Conservation (phyloP, 1,139 yeast species). For the Yamadazyma blattariae region DNA sequence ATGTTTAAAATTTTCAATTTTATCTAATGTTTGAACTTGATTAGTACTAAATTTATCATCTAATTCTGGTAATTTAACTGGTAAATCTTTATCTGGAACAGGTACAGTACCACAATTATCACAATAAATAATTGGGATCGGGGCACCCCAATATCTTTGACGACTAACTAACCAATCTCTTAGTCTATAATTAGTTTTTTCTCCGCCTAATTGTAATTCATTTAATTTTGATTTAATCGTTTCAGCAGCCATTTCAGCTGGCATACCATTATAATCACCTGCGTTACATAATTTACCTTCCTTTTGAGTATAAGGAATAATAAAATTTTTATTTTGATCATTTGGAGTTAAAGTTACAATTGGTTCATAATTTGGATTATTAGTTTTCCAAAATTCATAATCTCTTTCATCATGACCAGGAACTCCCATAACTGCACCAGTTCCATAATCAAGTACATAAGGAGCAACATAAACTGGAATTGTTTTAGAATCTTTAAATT, state of each 20-base stretch:
- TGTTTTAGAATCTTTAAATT: too few relatives aligned
- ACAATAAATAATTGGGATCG: constrained; percentile 92
- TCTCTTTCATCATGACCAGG: constrained; percentile 93
- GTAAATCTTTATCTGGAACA: constrained; percentile 82
- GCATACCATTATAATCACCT: constrained; percentile 51
- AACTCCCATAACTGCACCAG: constrained; percentile 97
- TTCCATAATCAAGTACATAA: constrained; percentile 84
- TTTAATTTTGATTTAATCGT: constrained; percentile 45
- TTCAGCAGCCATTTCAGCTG: constrained; percentile 49
- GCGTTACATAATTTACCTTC: constrained; percentile 48
- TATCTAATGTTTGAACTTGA: constrained; percentile 71
- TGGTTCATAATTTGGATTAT: constrained; percentile 46
- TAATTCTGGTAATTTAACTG: constrained; percentile 72
- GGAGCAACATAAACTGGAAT: constrained; percentile 89
- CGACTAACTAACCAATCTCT: constrained; percentile 94
- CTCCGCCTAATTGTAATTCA: constrained; percentile 37
- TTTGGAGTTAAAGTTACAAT: constrained; percentile 45
- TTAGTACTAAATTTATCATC: constrained; percentile 32
- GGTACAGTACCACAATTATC: constrained; percentile 82
- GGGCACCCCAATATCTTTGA: constrained; percentile 98
- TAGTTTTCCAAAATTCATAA: constrained; percentile 69
- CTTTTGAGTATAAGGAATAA: constrained; percentile 46
- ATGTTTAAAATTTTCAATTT: constrained; percentile 66
- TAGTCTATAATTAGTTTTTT: constrained; percentile 56
- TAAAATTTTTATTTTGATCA: constrained; percentile 7